Conservation (phyloP, 768 basidiomycete species). For the Lentinula detonsa region DNA sequence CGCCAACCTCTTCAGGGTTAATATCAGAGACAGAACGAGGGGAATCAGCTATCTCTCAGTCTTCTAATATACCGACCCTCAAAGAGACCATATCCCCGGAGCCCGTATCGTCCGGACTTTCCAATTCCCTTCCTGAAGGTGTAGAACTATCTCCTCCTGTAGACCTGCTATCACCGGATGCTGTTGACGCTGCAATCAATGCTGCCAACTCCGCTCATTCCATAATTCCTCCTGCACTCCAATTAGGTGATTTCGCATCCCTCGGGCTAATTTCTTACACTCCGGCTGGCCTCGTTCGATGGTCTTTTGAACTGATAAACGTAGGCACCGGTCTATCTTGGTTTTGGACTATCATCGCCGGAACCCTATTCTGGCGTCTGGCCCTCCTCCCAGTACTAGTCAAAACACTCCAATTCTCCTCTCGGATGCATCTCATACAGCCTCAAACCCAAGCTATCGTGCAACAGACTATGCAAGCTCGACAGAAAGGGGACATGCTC, state of each 20-base stretch:
- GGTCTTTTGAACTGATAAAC: constrained; percentile 63
- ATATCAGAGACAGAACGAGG: neutral
- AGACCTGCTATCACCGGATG: neutral
- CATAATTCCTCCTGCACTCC: constrained; percentile 21
- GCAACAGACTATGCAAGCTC: constrained; percentile 33
- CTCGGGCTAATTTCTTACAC: constrained; percentile 60
- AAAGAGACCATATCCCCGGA: neutral
- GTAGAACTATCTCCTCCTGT: constrained; percentile 1
- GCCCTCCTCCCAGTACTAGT: constrained; percentile 58
- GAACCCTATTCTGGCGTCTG: constrained; percentile 56
- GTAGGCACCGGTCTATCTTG: constrained; percentile 70
- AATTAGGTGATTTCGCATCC: constrained; percentile 67
- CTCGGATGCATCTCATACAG: constrained; percentile 56
- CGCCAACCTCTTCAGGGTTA: neutral
- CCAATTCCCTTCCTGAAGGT: neutral
- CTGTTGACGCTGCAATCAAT: neutral
- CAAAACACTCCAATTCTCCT: constrained; percentile 47
- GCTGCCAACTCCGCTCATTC: neutral
- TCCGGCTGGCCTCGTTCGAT: constrained; percentile 58
- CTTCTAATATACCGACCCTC: neutral
- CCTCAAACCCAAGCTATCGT: constrained; percentile 42
- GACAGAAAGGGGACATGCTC: constrained; percentile 25
- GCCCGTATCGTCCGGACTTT: neutral
- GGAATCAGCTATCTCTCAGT: neutral
- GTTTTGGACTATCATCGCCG: constrained; percentile 76